phyloP scores from a whole-genome alignment of 1,284 basidiomycete genomes.

The Ganoderma meredithae region DNA sequence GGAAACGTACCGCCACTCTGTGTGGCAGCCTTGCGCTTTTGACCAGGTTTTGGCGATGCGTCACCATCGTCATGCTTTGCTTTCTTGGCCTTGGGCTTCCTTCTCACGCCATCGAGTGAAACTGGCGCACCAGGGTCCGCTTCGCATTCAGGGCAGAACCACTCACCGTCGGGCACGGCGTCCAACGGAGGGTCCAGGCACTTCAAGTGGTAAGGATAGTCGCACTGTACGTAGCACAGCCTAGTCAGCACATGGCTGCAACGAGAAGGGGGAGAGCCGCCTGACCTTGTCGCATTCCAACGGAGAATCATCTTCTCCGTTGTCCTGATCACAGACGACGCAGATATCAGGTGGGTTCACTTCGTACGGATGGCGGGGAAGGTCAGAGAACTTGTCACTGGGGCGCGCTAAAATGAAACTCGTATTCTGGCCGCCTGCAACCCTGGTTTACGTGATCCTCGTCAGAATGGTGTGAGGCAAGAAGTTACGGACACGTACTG shows the following conservation, averaged over 20 bases:
- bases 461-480: not conserved
- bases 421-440: slow-evolving; percentile 87
- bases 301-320: slow-evolving; percentile 70
- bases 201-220: slow-evolving; percentile 85
- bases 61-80: slow-evolving; percentile 33
- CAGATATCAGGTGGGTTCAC: slow-evolving; percentile 77
- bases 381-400: slow-evolving; percentile 71
- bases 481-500: slow-evolving; percentile 56
- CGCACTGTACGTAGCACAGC: slow-evolving; percentile 65
- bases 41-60: slow-evolving; percentile 36
- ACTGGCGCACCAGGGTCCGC: slow-evolving; percentile 45
- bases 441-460: slow-evolving; percentile 48
- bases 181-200: slow-evolving; percentile 84
- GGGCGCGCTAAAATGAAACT: slow-evolving; percentile 83
- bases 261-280: not conserved
- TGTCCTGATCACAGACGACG: slow-evolving; percentile 73
- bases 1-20: slow-evolving; percentile 28
- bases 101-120: slow-evolving; percentile 37
- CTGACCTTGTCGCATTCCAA: slow-evolving; percentile 89
- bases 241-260: not conserved
- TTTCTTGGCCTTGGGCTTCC: slow-evolving; percentile 32
- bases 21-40: slow-evolving; percentile 44
- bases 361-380: slow-evolving; percentile 78
- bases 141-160: slow-evolving; percentile 86
- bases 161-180: slow-evolving; percentile 87